Evolutionary conservation across 2,329 filamentous ascomycete species (phyloP).

Genomic region (Ophiostoma sp.): DNA sequence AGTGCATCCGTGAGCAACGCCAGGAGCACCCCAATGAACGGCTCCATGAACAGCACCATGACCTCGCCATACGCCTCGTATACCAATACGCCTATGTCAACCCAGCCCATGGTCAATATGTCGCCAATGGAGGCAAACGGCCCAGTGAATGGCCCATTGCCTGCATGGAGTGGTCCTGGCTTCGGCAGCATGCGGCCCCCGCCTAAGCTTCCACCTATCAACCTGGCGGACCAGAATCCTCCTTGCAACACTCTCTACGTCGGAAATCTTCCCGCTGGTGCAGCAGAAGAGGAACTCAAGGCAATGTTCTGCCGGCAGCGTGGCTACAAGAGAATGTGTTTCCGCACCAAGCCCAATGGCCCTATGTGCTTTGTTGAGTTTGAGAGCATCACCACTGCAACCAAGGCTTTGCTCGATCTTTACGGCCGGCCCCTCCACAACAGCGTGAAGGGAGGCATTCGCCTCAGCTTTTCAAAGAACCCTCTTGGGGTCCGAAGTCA

Average conservation of each 20-base stretch:
- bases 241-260: slow-evolving; percentile 98
- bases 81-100: not conserved
- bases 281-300: slow-evolving; percentile 93
- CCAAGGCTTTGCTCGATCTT: slow-evolving; percentile 83
- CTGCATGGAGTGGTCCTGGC: not conserved
- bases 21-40: not conserved
- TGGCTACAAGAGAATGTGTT: slow-evolving; percentile 93
- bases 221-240: slow-evolving; percentile 93
- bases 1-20: not conserved
- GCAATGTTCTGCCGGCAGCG: slow-evolving; percentile 88
- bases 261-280: slow-evolving; percentile 90
- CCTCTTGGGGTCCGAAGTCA: slow-evolving; percentile 86
- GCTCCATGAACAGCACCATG: not conserved
- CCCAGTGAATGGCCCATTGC: slow-evolving; percentile 34
- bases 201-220: slow-evolving; percentile 81
- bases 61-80: not conserved
- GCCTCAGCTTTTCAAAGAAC: slow-evolving; percentile 96
- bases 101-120: slow-evolving; percentile 31
- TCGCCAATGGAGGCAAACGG: slow-evolving; percentile 50
- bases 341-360: slow-evolving; percentile 90
- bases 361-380: slow-evolving; percentile 99
- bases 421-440: slow-evolving; percentile 87
- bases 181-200: slow-evolving; percentile 37
- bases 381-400: slow-evolving; percentile 88
- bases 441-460: slow-evolving; percentile 90